Evolutionary conservation across 495 filamentous ascomycete species (phyloP).

Genomic region (Annulohypoxylon maeteangense): DNA sequence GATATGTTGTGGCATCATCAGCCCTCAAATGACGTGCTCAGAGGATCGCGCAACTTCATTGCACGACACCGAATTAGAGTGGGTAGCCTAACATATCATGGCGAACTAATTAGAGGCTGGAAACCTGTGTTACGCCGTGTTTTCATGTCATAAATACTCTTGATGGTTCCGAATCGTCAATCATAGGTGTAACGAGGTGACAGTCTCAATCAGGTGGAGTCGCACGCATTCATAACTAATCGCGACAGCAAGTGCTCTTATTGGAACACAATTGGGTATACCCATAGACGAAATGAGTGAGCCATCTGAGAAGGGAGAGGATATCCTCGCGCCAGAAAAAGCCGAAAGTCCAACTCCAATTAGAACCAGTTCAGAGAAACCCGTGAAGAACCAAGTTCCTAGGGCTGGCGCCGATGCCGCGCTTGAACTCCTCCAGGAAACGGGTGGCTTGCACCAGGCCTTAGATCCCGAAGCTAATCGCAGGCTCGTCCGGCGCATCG

Average conservation of each 20-base stretch:
- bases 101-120: neutral
- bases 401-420: slow-evolving; percentile 31
- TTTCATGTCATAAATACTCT: neutral
- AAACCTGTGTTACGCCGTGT: neutral
- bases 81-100: slow-evolving; percentile 15
- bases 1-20: slow-evolving; percentile 36
- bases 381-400: neutral
- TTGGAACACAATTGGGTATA: neutral
- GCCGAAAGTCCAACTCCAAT: neutral
- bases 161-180: neutral
- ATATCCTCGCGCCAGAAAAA: neutral
- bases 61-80: slow-evolving; percentile 3
- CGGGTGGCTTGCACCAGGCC: slow-evolving; percentile 20
- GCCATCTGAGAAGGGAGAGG: slow-evolving; percentile 14
- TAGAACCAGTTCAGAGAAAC: slow-evolving; percentile 8
- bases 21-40: slow-evolving; percentile 36
- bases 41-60: slow-evolving; percentile 22
- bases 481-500: slow-evolving; percentile 66
- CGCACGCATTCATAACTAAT: too few species aligned
- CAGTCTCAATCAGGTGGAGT: neutral
- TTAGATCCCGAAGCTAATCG: slow-evolving; percentile 53
- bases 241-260: neutral
- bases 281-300: slow-evolving; percentile 9
- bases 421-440: slow-evolving; percentile 33
- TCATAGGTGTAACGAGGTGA: neutral